Evolutionary conservation across 1,284 basidiomycete genomes (phyloP).

Genomic region (Erythrobasidium hasegawianum): DNA sequence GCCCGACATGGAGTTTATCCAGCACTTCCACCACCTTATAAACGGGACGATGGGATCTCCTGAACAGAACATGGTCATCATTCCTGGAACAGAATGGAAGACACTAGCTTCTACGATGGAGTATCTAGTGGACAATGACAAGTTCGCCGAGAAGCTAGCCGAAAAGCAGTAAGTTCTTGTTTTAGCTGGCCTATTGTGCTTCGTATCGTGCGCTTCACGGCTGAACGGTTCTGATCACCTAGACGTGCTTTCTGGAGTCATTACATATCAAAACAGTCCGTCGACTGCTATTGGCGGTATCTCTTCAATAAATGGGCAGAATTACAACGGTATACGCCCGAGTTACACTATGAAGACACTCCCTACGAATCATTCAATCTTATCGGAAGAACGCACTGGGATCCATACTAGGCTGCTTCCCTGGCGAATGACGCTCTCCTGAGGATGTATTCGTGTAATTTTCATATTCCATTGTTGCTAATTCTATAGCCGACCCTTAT

Average conservation of each 20-base stretch:
- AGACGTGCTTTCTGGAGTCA: conserved; percentile 42
- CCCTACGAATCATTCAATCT: conserved; percentile 47
- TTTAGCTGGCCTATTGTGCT: not conserved
- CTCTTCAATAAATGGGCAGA: conserved; percentile 43
- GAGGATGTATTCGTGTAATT: too few species aligned
- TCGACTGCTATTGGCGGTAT: conserved; percentile 45
- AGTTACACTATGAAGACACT: conserved; percentile 41
- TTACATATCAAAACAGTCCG: conserved; percentile 46
- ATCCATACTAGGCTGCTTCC: conserved; percentile 39
- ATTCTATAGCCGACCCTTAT: too few species aligned
- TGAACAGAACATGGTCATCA: conserved; percentile 49
- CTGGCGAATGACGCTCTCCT: not conserved
- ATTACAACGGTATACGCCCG: conserved; percentile 45
- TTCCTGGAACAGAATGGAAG: conserved; percentile 43
- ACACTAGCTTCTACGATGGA: conserved; percentile 48
- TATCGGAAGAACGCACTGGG: conserved; percentile 47
- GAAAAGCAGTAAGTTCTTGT: conserved; percentile 6
- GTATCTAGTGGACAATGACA: conserved; percentile 38
- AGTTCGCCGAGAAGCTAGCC: conserved; percentile 13
- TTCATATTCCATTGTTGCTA: too few species aligned
- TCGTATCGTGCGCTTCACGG: too few species aligned
- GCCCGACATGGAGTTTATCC: conserved; percentile 40
- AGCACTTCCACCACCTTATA: conserved; percentile 51
- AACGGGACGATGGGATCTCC: conserved; percentile 44
- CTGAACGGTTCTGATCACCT: too few species aligned